Conservation (phyloP, 192 early-diverging fungal species). For the Linnemannia exigua region DNA sequence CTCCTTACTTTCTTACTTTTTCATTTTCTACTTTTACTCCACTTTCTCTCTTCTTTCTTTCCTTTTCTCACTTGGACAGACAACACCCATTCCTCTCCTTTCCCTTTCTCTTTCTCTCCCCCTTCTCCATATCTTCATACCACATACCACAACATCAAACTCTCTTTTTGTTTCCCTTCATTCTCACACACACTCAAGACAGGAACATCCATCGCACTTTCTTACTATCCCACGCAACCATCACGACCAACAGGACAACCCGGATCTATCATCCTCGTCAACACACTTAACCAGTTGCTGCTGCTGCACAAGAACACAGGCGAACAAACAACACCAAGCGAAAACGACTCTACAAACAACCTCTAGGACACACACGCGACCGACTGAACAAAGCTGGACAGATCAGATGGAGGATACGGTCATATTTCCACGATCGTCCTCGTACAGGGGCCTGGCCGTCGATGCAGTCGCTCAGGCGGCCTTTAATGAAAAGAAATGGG, state of each 20-base stretch:
- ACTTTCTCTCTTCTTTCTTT: neutral
- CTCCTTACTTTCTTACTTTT: neutral
- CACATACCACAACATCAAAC: neutral
- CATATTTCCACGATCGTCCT: slow-evolving; percentile 22
- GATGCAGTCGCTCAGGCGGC: slow-evolving; percentile 81
- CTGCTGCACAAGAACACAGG: neutral
- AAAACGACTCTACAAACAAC: too few relatives aligned
- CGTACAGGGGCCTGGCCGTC: slow-evolving; percentile 52
- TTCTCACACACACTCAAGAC: neutral
- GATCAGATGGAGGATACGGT: slow-evolving; percentile 11
- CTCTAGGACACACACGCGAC: neutral
- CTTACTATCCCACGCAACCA: neutral
- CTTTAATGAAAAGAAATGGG: slow-evolving; percentile 97
- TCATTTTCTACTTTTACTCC: neutral
- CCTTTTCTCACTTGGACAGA: neutral
- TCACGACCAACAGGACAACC: too few relatives aligned
- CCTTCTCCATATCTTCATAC: neutral
- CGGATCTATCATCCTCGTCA: neutral
- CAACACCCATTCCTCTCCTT: neutral
- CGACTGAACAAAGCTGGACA: neutral
- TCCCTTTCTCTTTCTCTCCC: neutral
- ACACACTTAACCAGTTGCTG: neutral
- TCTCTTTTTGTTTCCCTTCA: neutral
- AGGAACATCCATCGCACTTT: neutral
- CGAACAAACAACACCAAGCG: neutral